Percentiles rank a stretch among this genome's conserved stretches.
phyloP scores from a whole-genome alignment of 495 filamentous ascomycete genomes.

The Staphylotrichum longicolle region DNA sequence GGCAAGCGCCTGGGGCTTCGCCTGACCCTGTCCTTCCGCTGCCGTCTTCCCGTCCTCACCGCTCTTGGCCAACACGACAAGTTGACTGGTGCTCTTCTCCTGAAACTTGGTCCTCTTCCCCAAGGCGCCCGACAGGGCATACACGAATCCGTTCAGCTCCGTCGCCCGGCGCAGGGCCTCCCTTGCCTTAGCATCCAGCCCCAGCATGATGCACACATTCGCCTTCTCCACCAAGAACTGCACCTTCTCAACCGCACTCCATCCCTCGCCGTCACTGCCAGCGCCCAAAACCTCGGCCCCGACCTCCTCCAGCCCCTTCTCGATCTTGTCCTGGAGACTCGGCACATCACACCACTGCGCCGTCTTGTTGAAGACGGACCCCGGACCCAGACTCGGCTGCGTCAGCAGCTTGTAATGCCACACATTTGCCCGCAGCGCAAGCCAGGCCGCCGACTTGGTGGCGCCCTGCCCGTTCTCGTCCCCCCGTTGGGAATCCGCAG shows the following conservation, averaged over 20 bases:
- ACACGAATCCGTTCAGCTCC: slow-evolving; percentile 64
- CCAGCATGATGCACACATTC: slow-evolving; percentile 79
- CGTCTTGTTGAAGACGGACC: slow-evolving; percentile 42
- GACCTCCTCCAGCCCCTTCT: slow-evolving; percentile 46
- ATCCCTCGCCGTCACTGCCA: slow-evolving; percentile 3
- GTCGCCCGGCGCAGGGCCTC: slow-evolving; percentile 67
- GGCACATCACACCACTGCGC: slow-evolving; percentile 51
- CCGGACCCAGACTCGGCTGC: slow-evolving; percentile 62
- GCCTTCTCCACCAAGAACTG: slow-evolving; percentile 77
- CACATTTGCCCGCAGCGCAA: slow-evolving; percentile 69
- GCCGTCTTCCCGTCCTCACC: slow-evolving; percentile 23
- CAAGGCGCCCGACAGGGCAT: slow-evolving; percentile 78
- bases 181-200: slow-evolving; percentile 72
- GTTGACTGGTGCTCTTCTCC: slow-evolving; percentile 80
- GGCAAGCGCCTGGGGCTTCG: slow-evolving; percentile 62
- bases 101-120: slow-evolving; percentile 95
- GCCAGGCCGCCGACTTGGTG: slow-evolving; percentile 41
- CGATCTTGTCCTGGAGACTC: slow-evolving; percentile 48
- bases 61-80: slow-evolving; percentile 89
- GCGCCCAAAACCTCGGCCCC: slow-evolving; percentile 41
- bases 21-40: slow-evolving; percentile 16
- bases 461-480: slow-evolving; percentile 17
- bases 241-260: slow-evolving; percentile 48
- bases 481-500: slow-evolving; percentile 24
- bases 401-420: slow-evolving; percentile 86